phyloP scores from a whole-genome alignment of 1,284 basidiomycete species.

The Tilletia horrida region DNA sequence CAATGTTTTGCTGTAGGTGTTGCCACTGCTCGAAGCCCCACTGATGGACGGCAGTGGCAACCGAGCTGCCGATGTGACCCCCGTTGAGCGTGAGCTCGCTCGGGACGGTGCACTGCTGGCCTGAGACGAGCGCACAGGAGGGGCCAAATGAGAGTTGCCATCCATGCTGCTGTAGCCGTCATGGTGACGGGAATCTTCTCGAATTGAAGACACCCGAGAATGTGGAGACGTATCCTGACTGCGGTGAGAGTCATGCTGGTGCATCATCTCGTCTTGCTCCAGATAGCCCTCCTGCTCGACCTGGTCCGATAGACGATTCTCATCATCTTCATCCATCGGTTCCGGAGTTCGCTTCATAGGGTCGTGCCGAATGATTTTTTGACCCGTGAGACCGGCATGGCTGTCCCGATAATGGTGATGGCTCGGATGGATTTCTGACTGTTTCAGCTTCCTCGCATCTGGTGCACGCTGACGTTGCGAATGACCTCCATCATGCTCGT shows the following conservation, averaged over 20 bases:
- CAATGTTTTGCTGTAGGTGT: slow-evolving; percentile 7
- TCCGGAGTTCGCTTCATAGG: slow-evolving; percentile 1
- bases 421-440: background rate
- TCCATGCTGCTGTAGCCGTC: no score
- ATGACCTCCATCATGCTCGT: background rate
- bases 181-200: no score
- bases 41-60: slow-evolving; percentile 14
- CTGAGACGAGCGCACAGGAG: no score
- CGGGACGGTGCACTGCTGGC: no score
- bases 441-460: background rate
- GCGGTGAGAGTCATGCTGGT: background rate
- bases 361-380: slow-evolving; percentile 11
- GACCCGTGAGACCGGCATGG: background rate
- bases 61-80: background rate
- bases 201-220: no score
- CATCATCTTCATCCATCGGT: background rate
- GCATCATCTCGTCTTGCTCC: slow-evolving; percentile 1
- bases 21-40: background rate
- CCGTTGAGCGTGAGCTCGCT: no score
- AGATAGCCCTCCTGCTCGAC: slow-evolving; percentile 6
- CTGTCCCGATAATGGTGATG: background rate
- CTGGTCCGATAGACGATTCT: background rate
- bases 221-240: no score
- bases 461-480: background rate
- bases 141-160: no score